These are phyloP conservation scores for Backusella tuberculispora DNA, from an alignment of 192 early-diverging fungal species.

Conservation along the genomic window DNA sequence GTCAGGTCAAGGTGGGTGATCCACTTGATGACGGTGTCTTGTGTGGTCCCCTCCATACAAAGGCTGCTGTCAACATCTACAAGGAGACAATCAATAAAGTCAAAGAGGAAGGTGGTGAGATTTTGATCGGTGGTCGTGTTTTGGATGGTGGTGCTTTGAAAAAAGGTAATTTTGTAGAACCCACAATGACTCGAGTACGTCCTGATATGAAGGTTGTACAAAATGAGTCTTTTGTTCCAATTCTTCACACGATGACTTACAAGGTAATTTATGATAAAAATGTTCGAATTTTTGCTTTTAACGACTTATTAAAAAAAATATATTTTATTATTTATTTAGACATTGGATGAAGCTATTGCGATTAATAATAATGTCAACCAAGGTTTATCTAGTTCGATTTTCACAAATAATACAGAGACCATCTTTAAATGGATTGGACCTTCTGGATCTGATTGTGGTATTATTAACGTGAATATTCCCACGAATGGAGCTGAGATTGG, in stretches of 20 bases:
- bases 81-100: slow-evolving; percentile 77
- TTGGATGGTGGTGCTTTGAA: slow-evolving; percentile 54
- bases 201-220: slow-evolving; percentile 80
- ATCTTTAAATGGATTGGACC: slow-evolving; percentile 96
- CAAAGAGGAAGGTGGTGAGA: slow-evolving; percentile 81
- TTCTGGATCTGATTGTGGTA: slow-evolving; percentile 88
- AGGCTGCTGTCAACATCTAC: slow-evolving; percentile 77
- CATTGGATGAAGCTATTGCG: slow-evolving; percentile 82
- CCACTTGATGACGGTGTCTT: slow-evolving; percentile 81
- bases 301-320: background rate
- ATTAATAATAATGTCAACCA: slow-evolving; percentile 91
- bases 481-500: slow-evolving; percentile 98
- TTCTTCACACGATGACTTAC: slow-evolving; percentile 85
- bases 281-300: background rate
- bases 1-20: slow-evolving; percentile 86
- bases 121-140: slow-evolving; percentile 84
- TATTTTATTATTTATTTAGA: slow-evolving; percentile 40
- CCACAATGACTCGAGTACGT: slow-evolving; percentile 85
- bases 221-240: slow-evolving; percentile 95
- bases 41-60: slow-evolving; percentile 93
- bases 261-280: slow-evolving; percentile 34
- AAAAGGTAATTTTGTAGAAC: slow-evolving; percentile 89
- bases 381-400: slow-evolving; percentile 84
- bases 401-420: slow-evolving; percentile 77
- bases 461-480: slow-evolving; percentile 95